Percentiles rank a stretch among this genome's conserved stretches.
Evolutionary conservation across 108 stramenopile species (phyloP).

Genomic region (Nitzschia sp.): DNA sequence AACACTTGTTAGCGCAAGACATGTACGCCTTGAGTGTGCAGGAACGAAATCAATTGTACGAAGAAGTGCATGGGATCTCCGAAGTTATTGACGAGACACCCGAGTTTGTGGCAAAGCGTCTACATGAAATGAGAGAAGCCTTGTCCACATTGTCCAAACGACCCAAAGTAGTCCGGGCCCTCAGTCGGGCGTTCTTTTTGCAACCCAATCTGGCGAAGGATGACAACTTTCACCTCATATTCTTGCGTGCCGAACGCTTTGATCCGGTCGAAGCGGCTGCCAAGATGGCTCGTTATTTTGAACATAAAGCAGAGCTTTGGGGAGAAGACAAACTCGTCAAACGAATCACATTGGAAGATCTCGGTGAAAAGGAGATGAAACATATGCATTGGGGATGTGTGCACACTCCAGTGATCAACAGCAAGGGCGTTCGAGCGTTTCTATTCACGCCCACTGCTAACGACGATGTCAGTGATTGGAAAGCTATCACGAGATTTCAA

Average conservation of each 20-base stretch:
- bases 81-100: not conserved
- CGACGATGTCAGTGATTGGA: not conserved
- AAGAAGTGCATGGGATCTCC: conserved; percentile 15
- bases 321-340: conserved; percentile 1
- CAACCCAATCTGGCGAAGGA: conserved; percentile 5
- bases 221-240: conserved; percentile 14
- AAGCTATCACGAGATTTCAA: not conserved
- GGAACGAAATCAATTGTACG: not conserved
- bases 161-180: not conserved
- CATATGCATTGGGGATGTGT: not conserved
- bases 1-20: too few species aligned
- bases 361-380: not conserved
- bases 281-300: conserved; percentile 13
- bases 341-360: conserved; percentile 16
- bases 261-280: conserved; percentile 16
- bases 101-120: not conserved
- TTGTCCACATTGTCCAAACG: not conserved
- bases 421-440: not conserved
- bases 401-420: not conserved
- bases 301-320: conserved; percentile 11
- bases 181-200: conserved; percentile 3
- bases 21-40: too few species aligned
- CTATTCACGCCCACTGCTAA: not conserved
- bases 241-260: conserved; percentile 20
- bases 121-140: not conserved